phyloP scores from a whole-genome alignment of 768 basidiomycete genomes.

The Coprinopsis cinerea region DNA sequence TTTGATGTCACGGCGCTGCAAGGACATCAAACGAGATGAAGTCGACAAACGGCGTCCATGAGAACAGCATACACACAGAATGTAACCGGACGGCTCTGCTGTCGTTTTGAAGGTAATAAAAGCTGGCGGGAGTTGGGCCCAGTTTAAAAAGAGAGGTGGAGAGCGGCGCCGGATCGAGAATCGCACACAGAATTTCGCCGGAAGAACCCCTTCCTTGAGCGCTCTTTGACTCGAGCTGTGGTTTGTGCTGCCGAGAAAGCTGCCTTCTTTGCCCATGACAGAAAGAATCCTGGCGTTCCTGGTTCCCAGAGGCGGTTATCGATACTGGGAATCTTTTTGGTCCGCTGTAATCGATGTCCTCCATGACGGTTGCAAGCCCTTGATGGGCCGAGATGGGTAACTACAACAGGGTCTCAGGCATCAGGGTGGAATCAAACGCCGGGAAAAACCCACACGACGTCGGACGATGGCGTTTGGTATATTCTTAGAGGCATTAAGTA shows the following conservation, averaged over 20 bases:
- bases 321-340: slow-evolving; percentile 2
- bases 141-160: too few species aligned
- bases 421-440: neutral
- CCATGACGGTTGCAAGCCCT: neutral
- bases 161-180: too few species aligned
- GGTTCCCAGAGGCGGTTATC: slow-evolving; percentile 4
- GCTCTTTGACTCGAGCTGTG: neutral
- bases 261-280: slow-evolving; percentile 5
- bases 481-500: neutral
- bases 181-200: neutral
- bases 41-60: neutral
- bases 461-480: neutral
- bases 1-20: neutral
- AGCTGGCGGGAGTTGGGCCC: too few species aligned
- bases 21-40: neutral
- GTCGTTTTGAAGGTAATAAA: too few species aligned
- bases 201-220: neutral
- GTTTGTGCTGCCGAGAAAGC: slow-evolving; percentile 7
- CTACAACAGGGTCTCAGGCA: neutral
- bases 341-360: slow-evolving; percentile 11
- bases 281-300: slow-evolving; percentile 10
- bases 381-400: neutral
- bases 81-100: neutral
- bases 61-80: neutral
- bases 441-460: neutral